Conservation (phyloP, 441 rosid genomes). For the Gossypium laxum region DNA sequence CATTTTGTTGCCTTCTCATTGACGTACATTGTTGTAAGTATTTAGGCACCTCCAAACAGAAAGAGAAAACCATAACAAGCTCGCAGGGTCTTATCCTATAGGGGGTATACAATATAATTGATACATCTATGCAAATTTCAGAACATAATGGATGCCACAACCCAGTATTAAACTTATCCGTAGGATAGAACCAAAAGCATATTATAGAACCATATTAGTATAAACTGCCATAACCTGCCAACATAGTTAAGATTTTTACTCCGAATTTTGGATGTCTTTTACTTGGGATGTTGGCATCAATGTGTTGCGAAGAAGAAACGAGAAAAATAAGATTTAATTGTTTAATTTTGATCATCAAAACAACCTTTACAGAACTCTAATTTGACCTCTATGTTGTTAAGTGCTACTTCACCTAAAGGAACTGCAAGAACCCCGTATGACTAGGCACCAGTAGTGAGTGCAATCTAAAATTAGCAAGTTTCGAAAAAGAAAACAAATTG, state of each 20-base stretch:
- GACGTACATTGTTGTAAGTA: background rate
- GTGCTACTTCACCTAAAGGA: background rate
- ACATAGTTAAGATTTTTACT: background rate
- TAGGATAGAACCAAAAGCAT: too few relatives aligned
- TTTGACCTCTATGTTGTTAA: background rate
- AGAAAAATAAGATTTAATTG: background rate
- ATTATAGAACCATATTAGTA: background rate
- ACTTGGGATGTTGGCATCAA: background rate
- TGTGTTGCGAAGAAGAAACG: background rate
- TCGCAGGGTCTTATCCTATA: background rate
- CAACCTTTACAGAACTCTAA: background rate
- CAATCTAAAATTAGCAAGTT: constrained; percentile 6
- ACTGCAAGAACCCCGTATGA: background rate
- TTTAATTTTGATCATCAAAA: background rate
- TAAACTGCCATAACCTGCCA: background rate
- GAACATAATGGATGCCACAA: too few relatives aligned
- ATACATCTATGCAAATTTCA: background rate
- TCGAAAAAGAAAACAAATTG: background rate
- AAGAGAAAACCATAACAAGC: background rate
- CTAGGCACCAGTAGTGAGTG: background rate
- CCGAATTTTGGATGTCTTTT: background rate
- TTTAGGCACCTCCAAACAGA: background rate
- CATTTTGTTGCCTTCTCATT: background rate
- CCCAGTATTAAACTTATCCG: too few relatives aligned
- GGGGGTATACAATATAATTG: background rate